These are phyloP conservation scores for Antitrichia curtipendula DNA, from an alignment of 225 moss, liverwort and hornwort species.

Conservation along the genomic window DNA sequence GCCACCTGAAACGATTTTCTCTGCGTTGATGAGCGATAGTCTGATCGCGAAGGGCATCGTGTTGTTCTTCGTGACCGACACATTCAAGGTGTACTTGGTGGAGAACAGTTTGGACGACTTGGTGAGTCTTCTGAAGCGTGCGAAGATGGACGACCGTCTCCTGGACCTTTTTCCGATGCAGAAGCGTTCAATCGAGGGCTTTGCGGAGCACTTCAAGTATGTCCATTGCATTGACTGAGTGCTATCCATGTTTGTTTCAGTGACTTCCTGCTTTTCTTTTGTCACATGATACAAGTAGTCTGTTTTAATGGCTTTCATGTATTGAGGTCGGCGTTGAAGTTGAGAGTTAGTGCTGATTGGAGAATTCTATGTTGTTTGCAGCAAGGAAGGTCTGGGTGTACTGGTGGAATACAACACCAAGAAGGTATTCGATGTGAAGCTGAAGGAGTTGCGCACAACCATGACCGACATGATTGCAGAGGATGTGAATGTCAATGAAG, in stretches of 20 bases:
- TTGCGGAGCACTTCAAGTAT: conserved; percentile 92
- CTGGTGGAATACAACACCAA: conserved; percentile 91
- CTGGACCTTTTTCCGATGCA: conserved; percentile 94
- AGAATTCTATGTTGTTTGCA: conserved; percentile 13
- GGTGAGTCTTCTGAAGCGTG: conserved; percentile 84
- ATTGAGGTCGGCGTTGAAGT: neutral
- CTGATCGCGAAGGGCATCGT: conserved; percentile 87
- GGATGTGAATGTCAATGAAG: conserved; percentile 63
- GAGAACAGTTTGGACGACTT: conserved; percentile 94
- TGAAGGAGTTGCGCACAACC: conserved; percentile 77
- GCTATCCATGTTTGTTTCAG: neutral
- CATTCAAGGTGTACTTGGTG: conserved; percentile 87
- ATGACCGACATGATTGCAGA: conserved; percentile 80
- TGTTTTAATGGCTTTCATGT: neutral
- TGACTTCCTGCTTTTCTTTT: neutral
- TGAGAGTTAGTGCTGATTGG: neutral
- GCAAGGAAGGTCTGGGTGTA: conserved; percentile 83
- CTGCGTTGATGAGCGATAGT: conserved; percentile 80
- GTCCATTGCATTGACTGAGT: neutral
- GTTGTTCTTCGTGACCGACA: conserved; percentile 76
- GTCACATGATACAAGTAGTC: neutral
- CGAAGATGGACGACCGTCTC: conserved; percentile 94
- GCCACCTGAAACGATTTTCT: conserved; percentile 92
- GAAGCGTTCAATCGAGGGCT: conserved; percentile 81
- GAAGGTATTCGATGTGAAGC: conserved; percentile 93